phyloP scores from a whole-genome alignment of 345 rosid species.

The Cochlearia excelsa region DNA sequence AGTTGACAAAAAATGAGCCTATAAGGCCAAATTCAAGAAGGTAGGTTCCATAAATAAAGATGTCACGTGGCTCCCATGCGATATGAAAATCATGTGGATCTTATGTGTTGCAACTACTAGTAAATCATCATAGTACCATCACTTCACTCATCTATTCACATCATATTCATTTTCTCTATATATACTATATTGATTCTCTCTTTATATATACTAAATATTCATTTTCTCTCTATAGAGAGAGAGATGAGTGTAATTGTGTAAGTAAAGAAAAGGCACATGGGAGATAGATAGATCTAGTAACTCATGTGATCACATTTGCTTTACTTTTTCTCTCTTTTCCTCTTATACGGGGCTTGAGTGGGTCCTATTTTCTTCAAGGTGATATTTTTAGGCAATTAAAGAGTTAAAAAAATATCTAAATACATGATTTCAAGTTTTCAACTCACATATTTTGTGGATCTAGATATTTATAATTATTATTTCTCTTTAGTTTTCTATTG shows the following conservation, averaged over 20 bases:
- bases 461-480: no score
- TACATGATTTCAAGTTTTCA: no score
- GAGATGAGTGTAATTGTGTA: not conserved
- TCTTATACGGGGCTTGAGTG: not conserved
- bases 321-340: not conserved
- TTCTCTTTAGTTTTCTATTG: no score
- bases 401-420: no score
- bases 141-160: not conserved
- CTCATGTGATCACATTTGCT: not conserved
- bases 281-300: not conserved
- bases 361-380: not conserved
- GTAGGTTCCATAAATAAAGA: not conserved
- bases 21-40: not conserved
- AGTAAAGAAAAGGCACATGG: not conserved
- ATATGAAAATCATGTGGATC: not conserved
- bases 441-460: no score
- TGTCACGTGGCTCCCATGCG: not conserved
- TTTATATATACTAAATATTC: no score
- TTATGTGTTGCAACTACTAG: not conserved
- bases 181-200: no score
- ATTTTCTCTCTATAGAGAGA: not conserved
- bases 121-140: not conserved
- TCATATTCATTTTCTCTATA: no score
- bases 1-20: no score
- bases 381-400: no score